phyloP scores from a whole-genome alignment of 768 basidiomycete species.

The Leccinellum luteum region DNA sequence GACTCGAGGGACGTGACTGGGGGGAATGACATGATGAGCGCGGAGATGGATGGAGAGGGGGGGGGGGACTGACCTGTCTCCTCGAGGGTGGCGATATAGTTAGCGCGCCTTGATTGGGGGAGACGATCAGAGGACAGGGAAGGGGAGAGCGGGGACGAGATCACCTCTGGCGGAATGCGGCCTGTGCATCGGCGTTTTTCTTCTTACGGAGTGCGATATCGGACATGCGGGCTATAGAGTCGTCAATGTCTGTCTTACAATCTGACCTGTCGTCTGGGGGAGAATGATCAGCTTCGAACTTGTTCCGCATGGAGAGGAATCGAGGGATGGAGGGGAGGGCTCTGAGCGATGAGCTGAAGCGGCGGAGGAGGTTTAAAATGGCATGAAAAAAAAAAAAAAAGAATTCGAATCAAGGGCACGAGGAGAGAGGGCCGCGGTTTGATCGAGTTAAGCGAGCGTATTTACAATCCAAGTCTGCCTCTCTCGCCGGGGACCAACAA shows the following conservation, averaged over 20 bases:
- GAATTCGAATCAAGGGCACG: slow-evolving; percentile 67
- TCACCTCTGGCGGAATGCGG: slow-evolving; percentile 71
- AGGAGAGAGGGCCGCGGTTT: slow-evolving; percentile 50
- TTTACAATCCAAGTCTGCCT: slow-evolving; percentile 36
- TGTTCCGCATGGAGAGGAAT: slow-evolving; percentile 28
- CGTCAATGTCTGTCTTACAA: slow-evolving; percentile 37
- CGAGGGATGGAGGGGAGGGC: slow-evolving; percentile 6
- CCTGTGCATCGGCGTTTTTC: slow-evolving; percentile 89
- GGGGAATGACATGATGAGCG: slow-evolving; percentile 15
- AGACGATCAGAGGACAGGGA: slow-evolving; percentile 21
- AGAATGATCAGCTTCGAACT: slow-evolving; percentile 23
- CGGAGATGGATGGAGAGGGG: slow-evolving; percentile 1
- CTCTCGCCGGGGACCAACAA: slow-evolving; percentile 10
- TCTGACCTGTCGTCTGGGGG: slow-evolving; percentile 38
- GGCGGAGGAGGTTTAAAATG: slow-evolving; percentile 50
- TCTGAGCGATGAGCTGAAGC: slow-evolving; percentile 9
- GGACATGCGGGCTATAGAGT: slow-evolving; percentile 49
- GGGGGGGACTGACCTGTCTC: slow-evolving; percentile 55
- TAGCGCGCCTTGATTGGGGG: slow-evolving; percentile 50
- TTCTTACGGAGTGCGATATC: slow-evolving; percentile 77
- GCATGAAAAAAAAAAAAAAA: slow-evolving; percentile 62
- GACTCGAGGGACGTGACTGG: slow-evolving; percentile 81
- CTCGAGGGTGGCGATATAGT: slow-evolving; percentile 85
- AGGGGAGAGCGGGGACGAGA: slow-evolving; percentile 1
- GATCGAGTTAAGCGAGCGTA: slow-evolving; percentile 38